Base-by-base conservation (phyloP, 768 basidiomycete species). In the Cystobasidium tubakii region DNA sequence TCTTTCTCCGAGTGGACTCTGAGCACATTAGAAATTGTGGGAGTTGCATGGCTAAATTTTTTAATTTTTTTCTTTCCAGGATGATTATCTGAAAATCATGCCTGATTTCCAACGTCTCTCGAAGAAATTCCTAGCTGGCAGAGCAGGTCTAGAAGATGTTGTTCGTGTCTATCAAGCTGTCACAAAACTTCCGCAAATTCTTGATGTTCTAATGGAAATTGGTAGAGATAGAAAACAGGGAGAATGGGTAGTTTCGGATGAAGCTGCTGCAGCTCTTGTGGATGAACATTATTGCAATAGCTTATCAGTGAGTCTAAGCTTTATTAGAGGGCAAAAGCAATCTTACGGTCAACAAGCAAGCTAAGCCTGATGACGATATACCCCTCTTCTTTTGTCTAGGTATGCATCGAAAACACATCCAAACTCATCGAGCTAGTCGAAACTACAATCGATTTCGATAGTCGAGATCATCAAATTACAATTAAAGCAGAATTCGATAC, bases 121-220 rank as follows among this genome's bases (percentile, higher is more conserved):
- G 79, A 98, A 98, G 80, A 87, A 90, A 21, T 94, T 99, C 82
- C 89, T 91, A 81, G 90, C 89, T 76, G 85, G 87, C 0, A 85
- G 87, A 3, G 93, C 93, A 0, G 87, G 87, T 0, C 85, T 99
- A 4, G 93, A 98, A 78, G 94, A 99, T 78, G 92, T 98, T 7
- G 92, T 98, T 12, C 87, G 95, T 1, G 89, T 95, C 0, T 97
- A 97, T 80, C 95, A 99, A 80, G 92, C 94, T 0, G 87, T 93
- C 0, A 81, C 90, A 0, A 65, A 94, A 89, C 81, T 96, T 23
- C 88, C 90, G 1, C 89, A 88, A 29, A 83, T 97, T 76, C 85
- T 90, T 39, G 86, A 87, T 74, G 79, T 84, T 1, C 82, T 97
- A 2, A 53, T 44, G 66, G 86, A 88, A 73, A 82, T 81, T 83